phyloP scores from a whole-genome alignment of 306 rosid genomes.

The Luffa acutangula region DNA sequence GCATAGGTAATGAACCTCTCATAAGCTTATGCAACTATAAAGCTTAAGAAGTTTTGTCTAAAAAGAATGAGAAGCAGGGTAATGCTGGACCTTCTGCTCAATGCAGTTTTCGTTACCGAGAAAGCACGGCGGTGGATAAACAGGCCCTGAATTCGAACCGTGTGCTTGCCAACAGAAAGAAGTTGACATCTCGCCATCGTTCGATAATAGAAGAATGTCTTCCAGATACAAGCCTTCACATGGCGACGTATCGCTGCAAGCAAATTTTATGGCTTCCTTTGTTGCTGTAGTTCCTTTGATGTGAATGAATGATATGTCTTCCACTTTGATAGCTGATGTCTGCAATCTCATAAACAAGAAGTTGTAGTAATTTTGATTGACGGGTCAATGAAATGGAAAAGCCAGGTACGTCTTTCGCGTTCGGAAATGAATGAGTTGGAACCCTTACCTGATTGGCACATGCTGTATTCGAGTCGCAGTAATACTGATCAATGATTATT shows the following conservation, averaged over 20 bases:
- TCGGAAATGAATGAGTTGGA: background rate
- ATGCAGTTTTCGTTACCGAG: conserved; percentile 21
- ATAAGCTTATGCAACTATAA: conserved; percentile 3
- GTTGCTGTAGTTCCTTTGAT: conserved; percentile 79
- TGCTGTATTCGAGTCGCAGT: conserved; percentile 57
- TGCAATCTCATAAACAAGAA: conserved; percentile 21
- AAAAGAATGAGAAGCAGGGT: conserved; percentile 21
- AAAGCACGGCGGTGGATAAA: conserved; percentile 53
- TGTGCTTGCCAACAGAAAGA: conserved; percentile 74
- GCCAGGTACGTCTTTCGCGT: background rate
- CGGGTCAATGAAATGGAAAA: background rate
- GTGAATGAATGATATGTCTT: conserved; percentile 49
- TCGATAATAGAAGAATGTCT: conserved; percentile 41
- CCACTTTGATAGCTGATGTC: conserved; percentile 73
- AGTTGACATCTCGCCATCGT: conserved; percentile 20
- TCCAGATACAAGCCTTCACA: conserved; percentile 57
- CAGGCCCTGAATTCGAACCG: conserved; percentile 45
- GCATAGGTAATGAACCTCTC: background rate
- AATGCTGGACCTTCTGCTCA: conserved; percentile 24
- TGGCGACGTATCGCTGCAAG: conserved; percentile 62
- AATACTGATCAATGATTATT: conserved; percentile 72
- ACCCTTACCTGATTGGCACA: conserved; percentile 65
- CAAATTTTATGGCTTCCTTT: conserved; percentile 52
- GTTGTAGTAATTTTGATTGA: background rate
- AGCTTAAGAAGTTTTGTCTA: conserved; percentile 7